Conservation (phyloP, 306 rosid genomes). For the Rosa multiflora region DNA sequence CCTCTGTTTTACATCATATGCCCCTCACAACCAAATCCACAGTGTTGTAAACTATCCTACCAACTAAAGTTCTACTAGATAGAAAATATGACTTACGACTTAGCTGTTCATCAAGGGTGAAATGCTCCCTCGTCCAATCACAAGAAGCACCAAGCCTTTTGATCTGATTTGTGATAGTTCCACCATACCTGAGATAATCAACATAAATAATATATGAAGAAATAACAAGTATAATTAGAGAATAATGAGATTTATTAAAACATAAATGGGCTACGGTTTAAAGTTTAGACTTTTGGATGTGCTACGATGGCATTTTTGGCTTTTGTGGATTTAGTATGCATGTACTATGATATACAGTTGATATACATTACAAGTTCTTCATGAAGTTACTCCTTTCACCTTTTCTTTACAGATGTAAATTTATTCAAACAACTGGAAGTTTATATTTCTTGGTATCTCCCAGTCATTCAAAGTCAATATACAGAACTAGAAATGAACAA, state of each 20-base stretch:
- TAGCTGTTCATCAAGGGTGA: constrained; percentile 98
- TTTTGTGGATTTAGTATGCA: neutral
- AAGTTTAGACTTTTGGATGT: neutral
- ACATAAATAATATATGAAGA: constrained; percentile 9
- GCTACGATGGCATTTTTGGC: neutral
- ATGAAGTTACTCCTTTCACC: neutral
- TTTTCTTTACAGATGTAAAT: neutral
- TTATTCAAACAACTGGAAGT: neutral
- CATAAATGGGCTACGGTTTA: neutral
- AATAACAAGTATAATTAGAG: constrained; percentile 8
- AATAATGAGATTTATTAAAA: neutral
- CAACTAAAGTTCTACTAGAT: constrained; percentile 36
- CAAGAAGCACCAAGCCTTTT: constrained; percentile 99
- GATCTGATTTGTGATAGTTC: constrained; percentile 91
- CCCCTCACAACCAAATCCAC: neutral
- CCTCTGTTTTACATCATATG: neutral
- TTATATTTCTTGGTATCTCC: neutral
- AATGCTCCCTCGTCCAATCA: constrained; percentile 95
- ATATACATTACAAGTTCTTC: neutral
- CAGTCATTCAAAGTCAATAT: neutral
- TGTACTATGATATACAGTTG: neutral
- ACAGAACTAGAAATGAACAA: neutral
- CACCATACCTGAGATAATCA: constrained; percentile 70
- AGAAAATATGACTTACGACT: constrained; percentile 88
- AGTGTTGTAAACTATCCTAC: constrained; percentile 19